Conservation (phyloP, 2,329 filamentous ascomycete genomes). For the Septoria petroselini region DNA sequence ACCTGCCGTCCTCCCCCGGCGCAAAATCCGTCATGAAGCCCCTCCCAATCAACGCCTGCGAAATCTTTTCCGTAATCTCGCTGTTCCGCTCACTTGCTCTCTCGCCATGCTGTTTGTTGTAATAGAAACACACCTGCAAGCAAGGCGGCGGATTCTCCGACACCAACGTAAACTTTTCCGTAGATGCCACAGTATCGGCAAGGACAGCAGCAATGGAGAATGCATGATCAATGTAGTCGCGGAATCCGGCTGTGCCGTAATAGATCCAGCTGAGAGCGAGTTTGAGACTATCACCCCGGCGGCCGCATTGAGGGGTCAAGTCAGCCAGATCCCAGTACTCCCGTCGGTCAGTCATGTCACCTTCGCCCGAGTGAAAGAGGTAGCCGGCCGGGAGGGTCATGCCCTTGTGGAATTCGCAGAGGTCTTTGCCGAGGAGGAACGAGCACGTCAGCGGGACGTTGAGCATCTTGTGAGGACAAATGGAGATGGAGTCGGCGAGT, state of each 20-base stretch:
- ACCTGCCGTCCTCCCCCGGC: constrained; percentile 59
- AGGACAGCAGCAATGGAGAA: constrained; percentile 70
- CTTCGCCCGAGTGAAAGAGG: constrained; percentile 41
- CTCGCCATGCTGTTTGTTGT: constrained; percentile 51
- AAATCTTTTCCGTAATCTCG: constrained; percentile 55
- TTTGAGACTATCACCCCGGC: constrained; percentile 81
- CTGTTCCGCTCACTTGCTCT: constrained; percentile 45
- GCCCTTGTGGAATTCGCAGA: constrained; percentile 72
- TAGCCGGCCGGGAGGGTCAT: constrained; percentile 88
- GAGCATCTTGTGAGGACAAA: constrained; percentile 98
- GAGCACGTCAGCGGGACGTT: constrained; percentile 86
- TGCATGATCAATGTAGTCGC: constrained; percentile 59
- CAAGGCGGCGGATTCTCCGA: constrained; percentile 77
- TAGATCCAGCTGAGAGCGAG: constrained; percentile 86
- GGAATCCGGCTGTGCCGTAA: constrained; percentile 75
- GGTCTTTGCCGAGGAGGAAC: constrained; percentile 76
- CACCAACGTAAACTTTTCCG: constrained; percentile 65
- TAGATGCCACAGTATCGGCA: constrained; percentile 55
- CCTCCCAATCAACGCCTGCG: constrained; percentile 52
- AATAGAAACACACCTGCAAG: constrained; percentile 94
- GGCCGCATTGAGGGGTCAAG: constrained; percentile 87
- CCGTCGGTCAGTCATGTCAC: constrained; percentile 25
- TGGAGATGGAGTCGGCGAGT: constrained; percentile 74
- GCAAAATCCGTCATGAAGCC: constrained; percentile 71
- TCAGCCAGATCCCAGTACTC: constrained; percentile 82